Conservation (phyloP, 495 filamentous ascomycete genomes). For the Aspergillus campestris region DNA sequence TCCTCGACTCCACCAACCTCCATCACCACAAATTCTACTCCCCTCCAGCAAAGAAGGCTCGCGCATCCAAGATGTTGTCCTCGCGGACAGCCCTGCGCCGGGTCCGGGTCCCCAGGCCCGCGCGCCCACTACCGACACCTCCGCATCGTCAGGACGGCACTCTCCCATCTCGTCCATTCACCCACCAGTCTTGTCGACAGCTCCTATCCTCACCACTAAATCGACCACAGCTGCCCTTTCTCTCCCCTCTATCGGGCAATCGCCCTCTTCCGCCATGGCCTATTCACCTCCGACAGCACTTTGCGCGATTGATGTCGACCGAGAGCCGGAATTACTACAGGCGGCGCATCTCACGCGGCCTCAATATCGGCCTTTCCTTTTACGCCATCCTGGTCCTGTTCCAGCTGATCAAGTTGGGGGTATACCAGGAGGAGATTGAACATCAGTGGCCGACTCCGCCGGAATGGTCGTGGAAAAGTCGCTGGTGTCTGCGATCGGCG, state of each 20-base stretch:
- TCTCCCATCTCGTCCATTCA: conserved; percentile 30
- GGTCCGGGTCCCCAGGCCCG: conserved; percentile 21
- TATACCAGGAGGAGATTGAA: conserved; percentile 63
- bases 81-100: no score
- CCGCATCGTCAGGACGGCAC: not conserved
- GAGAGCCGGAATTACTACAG: conserved; percentile 60
- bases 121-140: conserved; percentile 9
- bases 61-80: no score
- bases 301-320: conserved; percentile 67
- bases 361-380: conserved; percentile 47
- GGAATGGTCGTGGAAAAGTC: conserved; percentile 61
- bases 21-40: no score
- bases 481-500: conserved; percentile 50
- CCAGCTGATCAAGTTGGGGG: conserved; percentile 44
- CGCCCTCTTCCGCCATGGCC: conserved; percentile 28
- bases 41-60: no score
- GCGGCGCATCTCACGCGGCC: conserved; percentile 49
- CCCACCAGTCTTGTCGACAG: conserved; percentile 38
- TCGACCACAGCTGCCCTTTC: conserved; percentile 77
- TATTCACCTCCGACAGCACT: conserved; percentile 43
- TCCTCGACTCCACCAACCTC: no score
- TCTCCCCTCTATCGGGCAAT: conserved; percentile 43
- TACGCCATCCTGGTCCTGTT: conserved; percentile 48
- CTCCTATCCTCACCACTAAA: conserved; percentile 37
- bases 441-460: conserved; percentile 63